Conservation (phyloP, 306 rosid species). For the Rosa chinensis region DNA sequence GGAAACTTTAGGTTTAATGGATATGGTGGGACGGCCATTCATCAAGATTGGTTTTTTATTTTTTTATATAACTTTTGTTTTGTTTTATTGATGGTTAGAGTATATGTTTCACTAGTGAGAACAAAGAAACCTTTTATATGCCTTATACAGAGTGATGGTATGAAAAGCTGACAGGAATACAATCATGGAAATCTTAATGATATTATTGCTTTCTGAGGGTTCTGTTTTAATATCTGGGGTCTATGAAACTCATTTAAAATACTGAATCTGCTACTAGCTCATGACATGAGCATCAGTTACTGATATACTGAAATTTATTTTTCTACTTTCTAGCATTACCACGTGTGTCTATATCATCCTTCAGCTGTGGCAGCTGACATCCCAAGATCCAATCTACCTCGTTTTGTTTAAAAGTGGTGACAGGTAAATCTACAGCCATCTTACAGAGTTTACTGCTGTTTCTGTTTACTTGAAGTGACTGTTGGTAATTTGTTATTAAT, state of each 20-base stretch:
- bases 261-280: not conserved
- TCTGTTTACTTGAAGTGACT: not conserved
- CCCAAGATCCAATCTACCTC: conserved; percentile 65
- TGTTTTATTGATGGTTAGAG: not conserved
- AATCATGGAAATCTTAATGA: not conserved
- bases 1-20: not conserved
- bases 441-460: not conserved
- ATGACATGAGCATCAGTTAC: not conserved
- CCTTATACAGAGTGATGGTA: not conserved
- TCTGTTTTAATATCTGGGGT: not conserved
- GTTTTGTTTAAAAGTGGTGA: conserved; percentile 45
- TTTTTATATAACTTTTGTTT: not conserved
- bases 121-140: not conserved
- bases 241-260: not conserved
- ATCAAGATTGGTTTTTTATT: not conserved
- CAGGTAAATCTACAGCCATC: conserved; percentile 58
- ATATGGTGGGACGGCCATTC: not conserved
- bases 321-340: conserved; percentile 48
- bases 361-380: conserved; percentile 61
- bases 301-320: not conserved
- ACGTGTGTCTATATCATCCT: conserved; percentile 55
- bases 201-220: not conserved
- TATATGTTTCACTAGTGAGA: not conserved
- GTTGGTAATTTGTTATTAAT: not conserved
- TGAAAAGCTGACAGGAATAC: not conserved